Percentiles rank a stretch among this genome's conserved stretches.
Evolutionary conservation across 2,329 filamentous ascomycete genomes (phyloP).

Genomic region (Xylariales sp.): DNA sequence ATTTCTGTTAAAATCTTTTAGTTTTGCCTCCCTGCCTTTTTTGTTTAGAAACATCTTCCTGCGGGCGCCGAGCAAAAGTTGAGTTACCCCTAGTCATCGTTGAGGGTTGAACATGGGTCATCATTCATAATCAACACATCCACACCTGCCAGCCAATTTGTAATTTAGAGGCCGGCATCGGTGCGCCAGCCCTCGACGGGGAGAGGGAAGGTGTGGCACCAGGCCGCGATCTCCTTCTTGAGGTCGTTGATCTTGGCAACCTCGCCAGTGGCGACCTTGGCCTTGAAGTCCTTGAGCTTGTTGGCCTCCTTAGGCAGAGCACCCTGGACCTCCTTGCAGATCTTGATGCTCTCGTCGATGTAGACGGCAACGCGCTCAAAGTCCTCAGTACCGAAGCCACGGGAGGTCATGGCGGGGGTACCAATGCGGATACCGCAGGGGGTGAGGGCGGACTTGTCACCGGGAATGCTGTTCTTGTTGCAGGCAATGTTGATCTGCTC

Average conservation of each 20-base stretch:
- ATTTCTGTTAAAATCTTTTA: too few species aligned
- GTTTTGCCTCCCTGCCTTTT: too few species aligned
- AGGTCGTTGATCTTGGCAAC: slow-evolving; percentile 78
- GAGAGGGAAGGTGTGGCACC: slow-evolving; percentile 88
- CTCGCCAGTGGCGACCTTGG: slow-evolving; percentile 75
- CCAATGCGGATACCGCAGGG: slow-evolving; percentile 94
- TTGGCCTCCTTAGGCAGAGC: slow-evolving; percentile 92
- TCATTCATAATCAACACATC: too few species aligned
- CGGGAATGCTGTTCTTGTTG: slow-evolving; percentile 99
- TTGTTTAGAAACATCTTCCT: too few species aligned
- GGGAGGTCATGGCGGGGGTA: slow-evolving; percentile 93
- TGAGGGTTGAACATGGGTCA: too few species aligned
- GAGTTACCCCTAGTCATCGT: slow-evolving; percentile 23
- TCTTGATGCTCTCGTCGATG: slow-evolving; percentile 84
- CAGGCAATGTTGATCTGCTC: slow-evolving; percentile 98
- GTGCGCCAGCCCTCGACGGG: slow-evolving; percentile 72
- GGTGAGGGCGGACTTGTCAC: slow-evolving; percentile 94
- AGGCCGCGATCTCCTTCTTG: slow-evolving; percentile 83
- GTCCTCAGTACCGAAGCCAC: slow-evolving; percentile 88
- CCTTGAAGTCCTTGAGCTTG: slow-evolving; percentile 99
- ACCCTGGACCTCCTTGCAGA: slow-evolving; percentile 83
- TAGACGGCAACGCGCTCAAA: slow-evolving; percentile 87
- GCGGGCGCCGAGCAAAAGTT: slow-evolving; percentile 22
- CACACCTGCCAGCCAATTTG: slow-evolving; percentile 7
- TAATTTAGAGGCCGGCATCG: slow-evolving; percentile 53